These are phyloP conservation scores for Solanum acaule DNA, from an alignment of 257 asterid genomes.

Conservation along the genomic window DNA sequence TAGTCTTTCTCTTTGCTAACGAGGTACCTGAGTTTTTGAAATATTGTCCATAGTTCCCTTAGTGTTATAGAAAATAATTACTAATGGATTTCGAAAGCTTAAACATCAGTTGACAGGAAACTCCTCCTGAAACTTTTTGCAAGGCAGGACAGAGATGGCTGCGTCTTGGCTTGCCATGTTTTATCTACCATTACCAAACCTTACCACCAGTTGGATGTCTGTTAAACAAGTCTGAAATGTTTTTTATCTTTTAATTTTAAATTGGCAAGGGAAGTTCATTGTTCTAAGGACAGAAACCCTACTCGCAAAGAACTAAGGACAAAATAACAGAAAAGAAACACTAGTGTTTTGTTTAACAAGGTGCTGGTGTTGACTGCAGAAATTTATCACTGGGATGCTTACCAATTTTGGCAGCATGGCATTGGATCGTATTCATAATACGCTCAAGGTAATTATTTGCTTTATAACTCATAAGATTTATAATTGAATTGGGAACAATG, in stretches of 20 bases:
- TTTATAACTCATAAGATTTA: neutral
- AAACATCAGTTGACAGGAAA: neutral
- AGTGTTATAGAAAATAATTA: neutral
- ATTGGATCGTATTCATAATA: slow-evolving; percentile 88
- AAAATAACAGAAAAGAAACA: neutral
- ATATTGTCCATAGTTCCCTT: neutral
- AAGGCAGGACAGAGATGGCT: neutral
- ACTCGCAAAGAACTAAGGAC: neutral
- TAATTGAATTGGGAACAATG: neutral
- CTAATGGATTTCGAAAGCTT: neutral
- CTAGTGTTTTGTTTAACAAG: neutral
- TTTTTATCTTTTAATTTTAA: neutral
- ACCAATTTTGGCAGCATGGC: slow-evolving; percentile 98
- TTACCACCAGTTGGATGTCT: neutral
- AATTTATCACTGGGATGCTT: slow-evolving; percentile 90
- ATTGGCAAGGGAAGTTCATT: neutral
- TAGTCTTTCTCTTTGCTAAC: neutral
- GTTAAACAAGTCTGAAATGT: neutral
- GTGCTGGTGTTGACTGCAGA: slow-evolving; percentile 34
- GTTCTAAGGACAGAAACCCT: neutral
- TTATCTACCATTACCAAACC: neutral
- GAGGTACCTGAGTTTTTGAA: neutral
- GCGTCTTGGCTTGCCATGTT: neutral
- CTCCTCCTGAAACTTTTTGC: neutral
- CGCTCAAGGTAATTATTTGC: slow-evolving; percentile 69